Evolutionary conservation across 148 eudicot genomes (phyloP).

Genomic region (Fagopyrum tataricum): DNA sequence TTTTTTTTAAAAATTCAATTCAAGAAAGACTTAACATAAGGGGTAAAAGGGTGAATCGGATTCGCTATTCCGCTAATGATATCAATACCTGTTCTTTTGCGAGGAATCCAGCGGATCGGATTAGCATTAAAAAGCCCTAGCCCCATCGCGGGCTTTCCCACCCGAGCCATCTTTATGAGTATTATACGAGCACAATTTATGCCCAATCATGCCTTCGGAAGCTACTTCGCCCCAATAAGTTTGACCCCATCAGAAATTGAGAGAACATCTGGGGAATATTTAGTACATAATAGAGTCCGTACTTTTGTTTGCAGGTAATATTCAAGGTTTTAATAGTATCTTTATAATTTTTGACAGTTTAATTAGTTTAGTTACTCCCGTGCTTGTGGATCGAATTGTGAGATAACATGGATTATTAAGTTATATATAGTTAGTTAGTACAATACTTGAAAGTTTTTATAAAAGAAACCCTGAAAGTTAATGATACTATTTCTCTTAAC

Average conservation of each 20-base stretch:
- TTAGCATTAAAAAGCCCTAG: background rate
- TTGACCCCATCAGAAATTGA: conserved; percentile 48
- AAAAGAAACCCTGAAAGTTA: too few species aligned
- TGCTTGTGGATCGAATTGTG: too few species aligned
- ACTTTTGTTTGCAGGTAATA: conserved; percentile 92
- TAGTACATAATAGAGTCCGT: conserved; percentile 61
- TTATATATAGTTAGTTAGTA: background rate
- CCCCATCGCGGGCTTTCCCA: conserved; percentile 6
- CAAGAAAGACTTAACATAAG: too few species aligned
- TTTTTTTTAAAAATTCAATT: too few species aligned
- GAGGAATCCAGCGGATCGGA: too few species aligned
- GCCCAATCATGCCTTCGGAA: conserved; percentile 8
- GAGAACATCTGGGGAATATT: conserved; percentile 82
- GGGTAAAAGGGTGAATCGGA: too few species aligned
- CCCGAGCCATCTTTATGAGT: background rate
- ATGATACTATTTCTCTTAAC: background rate
- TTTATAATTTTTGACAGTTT: background rate
- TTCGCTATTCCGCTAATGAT: too few species aligned
- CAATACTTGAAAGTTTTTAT: too few species aligned
- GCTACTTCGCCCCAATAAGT: conserved; percentile 4
- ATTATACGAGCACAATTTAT: background rate
- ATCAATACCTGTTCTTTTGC: too few species aligned
- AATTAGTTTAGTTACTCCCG: too few species aligned
- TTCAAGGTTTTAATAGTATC: background rate
- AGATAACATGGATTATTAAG: too few species aligned